These are phyloP conservation scores for Termitomyces sp. DNA, from an alignment of 768 basidiomycete species.

Conservation along the genomic window DNA sequence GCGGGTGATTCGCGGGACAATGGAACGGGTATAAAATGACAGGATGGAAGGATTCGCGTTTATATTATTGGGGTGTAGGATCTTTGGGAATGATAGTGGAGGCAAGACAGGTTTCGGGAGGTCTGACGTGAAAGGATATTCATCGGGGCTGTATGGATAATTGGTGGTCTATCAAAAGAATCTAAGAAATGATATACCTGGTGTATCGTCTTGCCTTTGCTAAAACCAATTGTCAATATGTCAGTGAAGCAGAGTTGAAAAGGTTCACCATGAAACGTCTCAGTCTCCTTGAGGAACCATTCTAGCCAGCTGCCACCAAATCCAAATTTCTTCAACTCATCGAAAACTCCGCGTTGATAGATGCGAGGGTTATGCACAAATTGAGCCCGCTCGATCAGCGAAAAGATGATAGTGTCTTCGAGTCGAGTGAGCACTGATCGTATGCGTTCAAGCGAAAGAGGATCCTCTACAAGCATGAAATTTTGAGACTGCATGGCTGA, in stretches of 20 bases:
- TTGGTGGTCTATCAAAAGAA: not conserved
- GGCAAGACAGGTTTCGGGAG: constrained; percentile 82
- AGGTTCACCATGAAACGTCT: constrained; percentile 85
- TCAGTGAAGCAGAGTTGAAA: not conserved
- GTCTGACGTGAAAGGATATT: constrained; percentile 86
- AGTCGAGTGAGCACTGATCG: constrained; percentile 81
- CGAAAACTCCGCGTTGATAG: constrained; percentile 75
- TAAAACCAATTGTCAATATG: constrained; percentile 22
- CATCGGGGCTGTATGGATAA: constrained; percentile 71
- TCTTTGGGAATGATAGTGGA: constrained; percentile 63
- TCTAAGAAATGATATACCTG: constrained; percentile 43
- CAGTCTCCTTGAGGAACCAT: constrained; percentile 96
- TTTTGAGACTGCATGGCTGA: constrained; percentile 54
- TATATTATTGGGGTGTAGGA: constrained; percentile 73
- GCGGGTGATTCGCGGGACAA: constrained; percentile 86
- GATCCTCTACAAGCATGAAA: constrained; percentile 71
- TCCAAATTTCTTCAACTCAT: constrained; percentile 65
- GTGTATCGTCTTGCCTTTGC: constrained; percentile 95
- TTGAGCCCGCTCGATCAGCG: constrained; percentile 93
- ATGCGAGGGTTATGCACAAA: constrained; percentile 92
- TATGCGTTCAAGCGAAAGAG: constrained; percentile 85
- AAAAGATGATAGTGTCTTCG: constrained; percentile 99
- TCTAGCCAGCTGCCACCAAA: constrained; percentile 91
- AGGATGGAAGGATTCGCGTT: constrained; percentile 87
- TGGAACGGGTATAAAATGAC: constrained; percentile 80